Conservation (phyloP, 176 grass and related monocot genomes). For the Carex scoparia region DNA sequence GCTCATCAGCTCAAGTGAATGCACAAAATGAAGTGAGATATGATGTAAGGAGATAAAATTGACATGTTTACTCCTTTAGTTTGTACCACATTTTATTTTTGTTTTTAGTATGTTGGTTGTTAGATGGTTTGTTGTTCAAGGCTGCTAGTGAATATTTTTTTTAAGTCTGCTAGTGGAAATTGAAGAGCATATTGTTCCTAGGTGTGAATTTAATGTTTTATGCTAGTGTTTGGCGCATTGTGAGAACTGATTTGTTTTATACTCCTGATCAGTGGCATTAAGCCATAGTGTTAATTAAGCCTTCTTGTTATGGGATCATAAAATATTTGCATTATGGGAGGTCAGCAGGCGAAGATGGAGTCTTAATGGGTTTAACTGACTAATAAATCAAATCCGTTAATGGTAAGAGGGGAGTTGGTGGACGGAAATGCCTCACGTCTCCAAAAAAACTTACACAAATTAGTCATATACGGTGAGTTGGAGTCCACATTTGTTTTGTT, state of each 20-base stretch:
- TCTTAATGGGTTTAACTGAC: too few relatives aligned
- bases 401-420: too few relatives aligned
- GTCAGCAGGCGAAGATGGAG: too few relatives aligned
- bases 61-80: not conserved
- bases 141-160: too few relatives aligned
- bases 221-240: slow-evolving; percentile 6
- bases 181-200: slow-evolving; percentile 7
- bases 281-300: not conserved
- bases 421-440: too few relatives aligned
- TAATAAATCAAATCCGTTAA: too few relatives aligned
- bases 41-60: slow-evolving; percentile 25
- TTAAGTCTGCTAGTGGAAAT: not conserved
- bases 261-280: not conserved
- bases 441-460: too few relatives aligned
- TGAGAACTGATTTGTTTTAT: not conserved
- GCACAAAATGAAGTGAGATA: slow-evolving; percentile 56
- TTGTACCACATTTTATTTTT: slow-evolving; percentile 4
- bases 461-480: too few relatives aligned
- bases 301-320: not conserved
- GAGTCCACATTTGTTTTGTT: too few relatives aligned
- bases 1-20: slow-evolving; percentile 45
- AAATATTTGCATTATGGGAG: not conserved
- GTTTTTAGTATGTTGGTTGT: not conserved
- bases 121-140: not conserved
- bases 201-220: slow-evolving; percentile 8